phyloP scores from a whole-genome alignment of 305 asterid genomes.

The Lippia alba region DNA sequence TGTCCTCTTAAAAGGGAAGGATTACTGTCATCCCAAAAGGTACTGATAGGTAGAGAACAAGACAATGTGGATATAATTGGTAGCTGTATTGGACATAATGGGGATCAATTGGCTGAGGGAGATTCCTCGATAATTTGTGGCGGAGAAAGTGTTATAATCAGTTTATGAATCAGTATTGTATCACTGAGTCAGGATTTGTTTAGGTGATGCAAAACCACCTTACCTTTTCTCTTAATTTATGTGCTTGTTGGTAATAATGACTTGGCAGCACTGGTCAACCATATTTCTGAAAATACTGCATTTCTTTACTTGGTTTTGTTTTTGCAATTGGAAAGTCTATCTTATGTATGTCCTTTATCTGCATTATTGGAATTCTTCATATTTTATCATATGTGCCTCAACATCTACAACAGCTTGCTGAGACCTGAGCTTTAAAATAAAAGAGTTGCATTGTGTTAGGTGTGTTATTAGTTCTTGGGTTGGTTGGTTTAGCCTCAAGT shows the following conservation, averaged over 20 bases:
- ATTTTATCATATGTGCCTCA: conserved; percentile 9
- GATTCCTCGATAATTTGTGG: conserved; percentile 1
- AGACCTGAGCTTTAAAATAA: background rate
- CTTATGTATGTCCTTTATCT: background rate
- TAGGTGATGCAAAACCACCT: too few species aligned
- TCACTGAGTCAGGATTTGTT: too few species aligned
- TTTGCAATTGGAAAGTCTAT: background rate
- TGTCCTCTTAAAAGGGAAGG: background rate
- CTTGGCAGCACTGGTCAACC: background rate
- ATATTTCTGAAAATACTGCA: background rate
- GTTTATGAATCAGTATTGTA: too few species aligned
- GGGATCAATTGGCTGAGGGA: conserved; percentile 21
- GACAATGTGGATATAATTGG: conserved; percentile 3
- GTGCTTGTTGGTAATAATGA: background rate
- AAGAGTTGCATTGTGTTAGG: background rate
- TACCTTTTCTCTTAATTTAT: too few species aligned
- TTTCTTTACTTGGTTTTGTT: background rate
- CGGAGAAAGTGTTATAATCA: background rate
- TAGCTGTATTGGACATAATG: background rate
- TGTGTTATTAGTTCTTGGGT: background rate
- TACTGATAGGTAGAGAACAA: background rate
- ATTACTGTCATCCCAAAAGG: too few species aligned
- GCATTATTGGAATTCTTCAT: background rate
- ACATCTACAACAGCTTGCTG: conserved; percentile 14
- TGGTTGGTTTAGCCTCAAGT: background rate